These are phyloP conservation scores for Pseudogymnoascus sp. DNA, from an alignment of 2,329 filamentous ascomycete species.

Conservation along the genomic window DNA sequence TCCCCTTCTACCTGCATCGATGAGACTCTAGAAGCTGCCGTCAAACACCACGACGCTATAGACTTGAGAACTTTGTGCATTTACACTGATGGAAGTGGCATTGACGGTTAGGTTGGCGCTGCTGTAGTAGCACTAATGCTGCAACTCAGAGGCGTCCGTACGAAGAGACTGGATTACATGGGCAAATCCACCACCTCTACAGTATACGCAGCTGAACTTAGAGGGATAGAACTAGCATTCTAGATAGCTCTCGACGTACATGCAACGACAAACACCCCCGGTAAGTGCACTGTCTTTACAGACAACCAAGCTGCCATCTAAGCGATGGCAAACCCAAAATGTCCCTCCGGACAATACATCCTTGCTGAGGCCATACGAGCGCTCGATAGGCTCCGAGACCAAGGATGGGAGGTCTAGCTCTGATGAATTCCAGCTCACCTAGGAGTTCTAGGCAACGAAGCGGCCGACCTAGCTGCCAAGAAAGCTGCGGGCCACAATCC, in stretches of 20 bases:
- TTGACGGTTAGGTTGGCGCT: conserved; percentile 21
- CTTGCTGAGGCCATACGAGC: no score
- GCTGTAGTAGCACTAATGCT: conserved; percentile 19
- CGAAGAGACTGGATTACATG: conserved; percentile 22
- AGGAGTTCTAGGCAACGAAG: background rate
- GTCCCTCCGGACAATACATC: no score
- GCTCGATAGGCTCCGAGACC: no score
- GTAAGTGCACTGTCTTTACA: no score
- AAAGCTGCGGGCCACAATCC: conserved; percentile 18
- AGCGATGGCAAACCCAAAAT: no score
- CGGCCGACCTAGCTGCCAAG: conserved; percentile 12
- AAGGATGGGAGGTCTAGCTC: no score
- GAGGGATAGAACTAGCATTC: conserved; percentile 22
- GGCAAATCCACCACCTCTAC: conserved; percentile 22
- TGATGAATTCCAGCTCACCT: no score
- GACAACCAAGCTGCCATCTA: no score
- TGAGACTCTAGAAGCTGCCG: background rate
- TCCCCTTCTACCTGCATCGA: conserved; percentile 8
- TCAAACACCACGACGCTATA: conserved; percentile 10
- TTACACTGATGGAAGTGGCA: background rate
- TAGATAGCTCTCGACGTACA: conserved; percentile 20
- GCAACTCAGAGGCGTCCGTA: conserved; percentile 11
- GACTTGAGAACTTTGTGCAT: background rate
- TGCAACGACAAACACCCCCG: background rate
- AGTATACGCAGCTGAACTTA: conserved; percentile 26